Conservation (phyloP, 441 rosid genomes). For the Mallotus japonicus region DNA sequence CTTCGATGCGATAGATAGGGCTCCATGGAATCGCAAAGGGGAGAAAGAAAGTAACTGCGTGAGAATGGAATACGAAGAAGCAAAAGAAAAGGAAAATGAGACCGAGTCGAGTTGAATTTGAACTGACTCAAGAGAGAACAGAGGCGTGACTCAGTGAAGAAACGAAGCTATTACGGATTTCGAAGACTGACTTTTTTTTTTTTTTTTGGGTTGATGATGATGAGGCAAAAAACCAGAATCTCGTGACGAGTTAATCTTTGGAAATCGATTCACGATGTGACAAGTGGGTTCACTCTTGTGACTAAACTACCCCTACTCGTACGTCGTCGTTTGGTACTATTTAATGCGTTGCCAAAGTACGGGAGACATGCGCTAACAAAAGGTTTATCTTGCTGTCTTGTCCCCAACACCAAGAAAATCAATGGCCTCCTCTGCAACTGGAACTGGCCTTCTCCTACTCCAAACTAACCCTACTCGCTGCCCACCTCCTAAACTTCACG, state of each 20-base stretch:
- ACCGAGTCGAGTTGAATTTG: constrained; percentile 18
- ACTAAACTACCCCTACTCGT: constrained; percentile 15
- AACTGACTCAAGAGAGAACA: constrained; percentile 8
- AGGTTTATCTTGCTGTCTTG: too few species aligned
- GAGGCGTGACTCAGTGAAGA: not conserved
- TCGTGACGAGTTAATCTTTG: constrained; percentile 25
- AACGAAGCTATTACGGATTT: not conserved
- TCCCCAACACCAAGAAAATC: constrained; percentile 3
- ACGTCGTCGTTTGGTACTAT: not conserved
- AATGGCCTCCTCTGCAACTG: constrained; percentile 44
- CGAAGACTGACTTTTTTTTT: constrained; percentile 11
- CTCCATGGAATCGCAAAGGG: constrained; percentile 19
- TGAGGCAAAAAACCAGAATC: constrained; percentile 14
- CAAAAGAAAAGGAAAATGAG: too few species aligned
- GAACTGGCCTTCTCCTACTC: constrained; percentile 36
- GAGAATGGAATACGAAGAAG: too few species aligned
- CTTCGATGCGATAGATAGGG: constrained; percentile 26
- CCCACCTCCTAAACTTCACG: constrained; percentile 23
- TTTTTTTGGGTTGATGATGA: not conserved
- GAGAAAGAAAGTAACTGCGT: not conserved
- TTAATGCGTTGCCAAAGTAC: too few species aligned
- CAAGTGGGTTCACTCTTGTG: not conserved
- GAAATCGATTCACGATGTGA: not conserved
- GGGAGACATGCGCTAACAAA: too few species aligned
- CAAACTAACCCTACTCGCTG: constrained; percentile 35